These are phyloP conservation scores for Cryptococcus hybrid DNA, from an alignment of 1,284 basidiomycete species.

Conservation along the genomic window DNA sequence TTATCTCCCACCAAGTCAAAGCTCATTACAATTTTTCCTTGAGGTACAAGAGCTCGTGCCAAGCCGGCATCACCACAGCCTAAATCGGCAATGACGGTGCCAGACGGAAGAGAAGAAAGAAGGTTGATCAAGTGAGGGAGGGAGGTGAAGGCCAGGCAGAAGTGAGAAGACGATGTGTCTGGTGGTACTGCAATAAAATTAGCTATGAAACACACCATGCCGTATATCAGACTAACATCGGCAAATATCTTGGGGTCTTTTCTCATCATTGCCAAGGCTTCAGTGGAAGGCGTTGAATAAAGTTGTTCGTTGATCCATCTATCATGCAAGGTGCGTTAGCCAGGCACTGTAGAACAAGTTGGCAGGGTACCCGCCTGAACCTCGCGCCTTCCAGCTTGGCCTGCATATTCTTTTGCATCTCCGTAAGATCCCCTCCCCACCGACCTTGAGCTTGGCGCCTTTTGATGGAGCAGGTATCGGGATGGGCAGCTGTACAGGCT, in stretches of 20 bases:
- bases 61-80: conserved; percentile 94
- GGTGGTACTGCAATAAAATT: conserved; percentile 68
- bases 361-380: conserved; percentile 62
- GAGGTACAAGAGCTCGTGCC: conserved; percentile 64
- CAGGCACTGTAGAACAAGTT: background rate
- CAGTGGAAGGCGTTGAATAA: conserved; percentile 74
- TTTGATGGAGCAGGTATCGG: conserved; percentile 13
- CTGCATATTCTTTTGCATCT: conserved; percentile 71
- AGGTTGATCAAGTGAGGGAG: conserved; percentile 69
- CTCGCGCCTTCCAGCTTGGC: conserved; percentile 76
- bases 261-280: conserved; percentile 76
- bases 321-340: background rate
- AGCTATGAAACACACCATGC: conserved; percentile 2
- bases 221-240: conserved; percentile 58
- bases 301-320: conserved; percentile 85
- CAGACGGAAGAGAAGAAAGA: conserved; percentile 59
- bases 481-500: conserved; percentile 29
- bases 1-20: conserved; percentile 75
- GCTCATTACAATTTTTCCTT: conserved; percentile 67
- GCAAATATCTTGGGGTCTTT: conserved; percentile 70
- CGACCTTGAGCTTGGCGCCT: conserved; percentile 7
- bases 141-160: conserved; percentile 89
- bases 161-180: conserved; percentile 83
- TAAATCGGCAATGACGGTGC: conserved; percentile 82
- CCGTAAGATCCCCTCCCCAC: conserved; percentile 57